phyloP scores from a whole-genome alignment of 2,329 filamentous ascomycete genomes.

The Aspergillus sp. region DNA sequence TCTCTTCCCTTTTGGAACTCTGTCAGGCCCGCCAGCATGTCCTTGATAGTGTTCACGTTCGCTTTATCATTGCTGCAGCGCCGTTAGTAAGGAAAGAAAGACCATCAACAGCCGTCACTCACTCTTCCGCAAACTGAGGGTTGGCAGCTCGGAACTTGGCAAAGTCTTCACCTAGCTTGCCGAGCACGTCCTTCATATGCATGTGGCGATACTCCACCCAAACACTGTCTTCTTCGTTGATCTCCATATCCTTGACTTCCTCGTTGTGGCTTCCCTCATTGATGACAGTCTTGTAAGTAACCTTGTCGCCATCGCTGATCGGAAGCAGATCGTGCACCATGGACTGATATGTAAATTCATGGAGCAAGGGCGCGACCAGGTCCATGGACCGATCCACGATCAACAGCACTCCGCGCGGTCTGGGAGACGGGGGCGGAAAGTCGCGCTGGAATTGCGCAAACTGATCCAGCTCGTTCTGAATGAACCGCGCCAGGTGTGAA shows the following conservation, averaged over 20 bases:
- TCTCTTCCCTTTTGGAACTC: constrained; percentile 97
- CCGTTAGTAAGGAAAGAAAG: constrained; percentile 7
- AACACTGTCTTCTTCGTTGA: constrained; percentile 85
- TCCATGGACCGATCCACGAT: constrained; percentile 95
- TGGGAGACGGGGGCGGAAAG: constrained; percentile 72
- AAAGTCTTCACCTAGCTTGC: constrained; percentile 89
- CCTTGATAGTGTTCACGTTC: constrained; percentile 87
- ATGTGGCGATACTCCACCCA: constrained; percentile 93
- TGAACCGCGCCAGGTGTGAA: constrained; percentile 82
- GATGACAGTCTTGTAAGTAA: constrained; percentile 77
- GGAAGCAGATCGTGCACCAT: constrained; percentile 94
- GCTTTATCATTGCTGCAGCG: constrained; percentile 61
- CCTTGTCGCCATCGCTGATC: constrained; percentile 84
- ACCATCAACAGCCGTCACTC: constrained; percentile 16
- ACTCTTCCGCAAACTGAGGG: constrained; percentile 81
- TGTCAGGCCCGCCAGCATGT: constrained; percentile 92
- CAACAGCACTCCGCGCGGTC: constrained; percentile 79
- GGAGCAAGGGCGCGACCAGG: constrained; percentile 78
- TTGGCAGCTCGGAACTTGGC: constrained; percentile 88
- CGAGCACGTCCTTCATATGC: constrained; percentile 98
- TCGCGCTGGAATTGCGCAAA: constrained; percentile 82
- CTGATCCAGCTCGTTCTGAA: constrained; percentile 86
- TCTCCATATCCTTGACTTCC: constrained; percentile 86
- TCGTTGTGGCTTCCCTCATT: constrained; percentile 71
- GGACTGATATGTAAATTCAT: constrained; percentile 98